Conservation (phyloP, 1,139 yeast species). For the Blastobotrys apis region DNA sequence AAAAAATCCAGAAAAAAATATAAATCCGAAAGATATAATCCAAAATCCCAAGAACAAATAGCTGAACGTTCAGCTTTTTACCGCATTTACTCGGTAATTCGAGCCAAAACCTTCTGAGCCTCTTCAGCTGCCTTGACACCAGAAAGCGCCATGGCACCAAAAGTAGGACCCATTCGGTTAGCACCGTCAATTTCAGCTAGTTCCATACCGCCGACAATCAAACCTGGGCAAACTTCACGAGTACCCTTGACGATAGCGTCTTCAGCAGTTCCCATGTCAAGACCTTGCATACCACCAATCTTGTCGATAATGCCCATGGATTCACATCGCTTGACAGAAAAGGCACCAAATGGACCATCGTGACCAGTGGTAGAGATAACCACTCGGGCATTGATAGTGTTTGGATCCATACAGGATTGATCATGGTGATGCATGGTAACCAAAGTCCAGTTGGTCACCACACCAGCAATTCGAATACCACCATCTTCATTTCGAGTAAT, state of each 20-base stretch:
- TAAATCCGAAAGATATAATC: neutral
- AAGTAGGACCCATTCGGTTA: slow-evolving; percentile 82
- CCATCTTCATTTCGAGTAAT: slow-evolving; percentile 61
- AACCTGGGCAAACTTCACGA: slow-evolving; percentile 63
- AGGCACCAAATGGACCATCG: slow-evolving; percentile 85
- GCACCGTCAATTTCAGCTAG: slow-evolving; percentile 72
- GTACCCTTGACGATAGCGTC: slow-evolving; percentile 72
- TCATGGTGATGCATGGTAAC: slow-evolving; percentile 73
- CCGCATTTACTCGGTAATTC: neutral
- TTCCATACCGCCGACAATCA: slow-evolving; percentile 79
- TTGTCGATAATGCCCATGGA: slow-evolving; percentile 40
- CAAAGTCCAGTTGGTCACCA: slow-evolving; percentile 78
- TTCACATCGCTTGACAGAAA: slow-evolving; percentile 53
- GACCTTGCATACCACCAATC: slow-evolving; percentile 71
- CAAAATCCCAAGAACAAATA: neutral
- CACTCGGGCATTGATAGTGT: slow-evolving; percentile 69
- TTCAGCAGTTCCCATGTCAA: slow-evolving; percentile 76
- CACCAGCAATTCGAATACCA: slow-evolving; percentile 62
- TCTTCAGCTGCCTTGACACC: slow-evolving; percentile 72
- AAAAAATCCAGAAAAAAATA: neutral
- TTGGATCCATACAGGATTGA: slow-evolving; percentile 82
- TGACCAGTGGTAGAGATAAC: slow-evolving; percentile 74
- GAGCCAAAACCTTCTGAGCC: slow-evolving; percentile 12
- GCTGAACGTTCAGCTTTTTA: neutral
- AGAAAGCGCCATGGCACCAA: slow-evolving; percentile 75